A percentile compares a stretch with the other conserved stretches of the same genome.
phyloP scores from a whole-genome alignment of 345 rosid species.

The rapeseed (Brassica napus) region Da-Ae NC_063448.1:18332501-18333000 shows the following conservation, averaged over 20 bases:
- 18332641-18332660: background rate
- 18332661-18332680: background rate
- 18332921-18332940: background rate
- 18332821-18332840: background rate
- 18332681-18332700: background rate
- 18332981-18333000: background rate
- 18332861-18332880: background rate
- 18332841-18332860: background rate
- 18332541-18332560: background rate
- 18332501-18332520: background rate
- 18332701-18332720: background rate
- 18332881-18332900: background rate
- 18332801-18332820: background rate
- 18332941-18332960: background rate
- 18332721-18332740: background rate
- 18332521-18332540: background rate
- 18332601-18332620: background rate
- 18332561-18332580: background rate
- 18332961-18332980: background rate
- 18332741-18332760: background rate
- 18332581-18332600: background rate
- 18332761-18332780: background rate
- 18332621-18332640: background rate
- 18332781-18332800: background rate
- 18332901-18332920: background rate